Conservation (phyloP, 2,329 filamentous ascomycete genomes). For the Aspergillus sp. region DNA sequence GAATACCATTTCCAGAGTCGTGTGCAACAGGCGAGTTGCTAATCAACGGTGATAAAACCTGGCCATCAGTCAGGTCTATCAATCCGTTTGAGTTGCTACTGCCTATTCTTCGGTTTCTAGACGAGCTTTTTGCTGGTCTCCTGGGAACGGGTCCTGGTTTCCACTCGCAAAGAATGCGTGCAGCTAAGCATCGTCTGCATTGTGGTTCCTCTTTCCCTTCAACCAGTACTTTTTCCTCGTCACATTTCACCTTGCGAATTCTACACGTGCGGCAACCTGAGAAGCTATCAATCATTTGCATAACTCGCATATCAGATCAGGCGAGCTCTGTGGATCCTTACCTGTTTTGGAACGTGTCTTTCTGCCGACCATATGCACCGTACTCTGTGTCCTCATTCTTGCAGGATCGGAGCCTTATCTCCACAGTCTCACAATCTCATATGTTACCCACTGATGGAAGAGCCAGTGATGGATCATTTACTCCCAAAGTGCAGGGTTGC, state of each 20-base stretch:
- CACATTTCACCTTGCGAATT: constrained; percentile 26
- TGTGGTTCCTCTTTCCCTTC: constrained; percentile 16
- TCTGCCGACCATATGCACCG: constrained; percentile 10
- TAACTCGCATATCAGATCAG: neutral
- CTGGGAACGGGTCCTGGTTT: constrained; percentile 18
- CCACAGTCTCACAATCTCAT: too few species aligned
- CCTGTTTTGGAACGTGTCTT: constrained; percentile 22
- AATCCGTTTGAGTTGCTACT: neutral
- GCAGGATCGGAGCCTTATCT: too few species aligned
- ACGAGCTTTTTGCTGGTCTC: constrained; percentile 1
- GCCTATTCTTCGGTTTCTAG: neutral
- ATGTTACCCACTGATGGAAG: too few species aligned
- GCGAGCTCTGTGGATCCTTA: constrained; percentile 10
- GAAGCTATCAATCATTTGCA: neutral
- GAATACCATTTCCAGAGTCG: constrained; percentile 6
- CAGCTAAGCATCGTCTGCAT: constrained; percentile 17
- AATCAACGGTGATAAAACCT: neutral
- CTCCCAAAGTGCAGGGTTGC: too few species aligned
- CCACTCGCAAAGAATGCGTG: constrained; percentile 22
- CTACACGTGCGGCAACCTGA: constrained; percentile 25
- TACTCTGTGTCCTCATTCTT: too few species aligned
- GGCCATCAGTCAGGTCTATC: neutral
- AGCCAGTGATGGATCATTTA: too few species aligned
- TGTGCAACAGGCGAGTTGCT: neutral
- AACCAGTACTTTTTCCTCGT: constrained; percentile 18